Base-by-base conservation (phyloP, 352 stramenopile genomes). In the Phytopythium oedochilum region DNA sequence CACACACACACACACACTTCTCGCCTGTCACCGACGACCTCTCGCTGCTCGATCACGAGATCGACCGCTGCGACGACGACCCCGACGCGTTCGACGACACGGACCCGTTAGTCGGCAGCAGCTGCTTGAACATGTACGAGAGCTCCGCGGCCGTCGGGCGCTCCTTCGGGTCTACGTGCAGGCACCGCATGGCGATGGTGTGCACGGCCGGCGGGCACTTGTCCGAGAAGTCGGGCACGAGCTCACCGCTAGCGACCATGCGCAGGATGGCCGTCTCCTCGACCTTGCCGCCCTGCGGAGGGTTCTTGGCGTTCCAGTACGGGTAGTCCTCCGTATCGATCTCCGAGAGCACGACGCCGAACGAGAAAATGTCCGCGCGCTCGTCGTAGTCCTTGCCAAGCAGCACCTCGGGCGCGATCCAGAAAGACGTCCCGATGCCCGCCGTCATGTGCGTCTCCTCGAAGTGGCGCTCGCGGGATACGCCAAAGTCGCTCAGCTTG, bases 401-500 rank as follows among this genome's bases (percentile, higher is more conserved):
- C 23, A 89, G 44, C 48, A 89, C 75, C 50, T 89, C 76, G 0
- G 79, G 79, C 4, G 79, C 79, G 59, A 88, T 87, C 79, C 79
- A 89, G 62, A 86, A 86, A 56, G 62, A 78, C 49, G 79, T 88
- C 0, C 79, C 79, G 52, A 89, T 80, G 7, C 76, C 78, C 4
- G 72, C 67, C 4, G 78, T 89, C 75, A 89, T 87, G 65, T 85
- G 73, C 6, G 75, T 86, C 53, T 85, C 75, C 39, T 83, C 76
- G 20, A 67, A 64, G 55, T 80, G 61, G 15, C 70, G 70, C 48
- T 87, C 74, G 11, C 78, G 75, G 0, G 73, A 87, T n/a, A 87
- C 70, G 18, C 78, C 78, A 62, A 91, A 91, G 64, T 91, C 81
- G 36, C 76, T 91, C n/a, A 91, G 61, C 42, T 91, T 91, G 25